Percentiles rank a stretch among this genome's conserved stretches.
phyloP scores from a whole-genome alignment of 345 rosid genomes.

The Erucastrum elatum region DNA sequence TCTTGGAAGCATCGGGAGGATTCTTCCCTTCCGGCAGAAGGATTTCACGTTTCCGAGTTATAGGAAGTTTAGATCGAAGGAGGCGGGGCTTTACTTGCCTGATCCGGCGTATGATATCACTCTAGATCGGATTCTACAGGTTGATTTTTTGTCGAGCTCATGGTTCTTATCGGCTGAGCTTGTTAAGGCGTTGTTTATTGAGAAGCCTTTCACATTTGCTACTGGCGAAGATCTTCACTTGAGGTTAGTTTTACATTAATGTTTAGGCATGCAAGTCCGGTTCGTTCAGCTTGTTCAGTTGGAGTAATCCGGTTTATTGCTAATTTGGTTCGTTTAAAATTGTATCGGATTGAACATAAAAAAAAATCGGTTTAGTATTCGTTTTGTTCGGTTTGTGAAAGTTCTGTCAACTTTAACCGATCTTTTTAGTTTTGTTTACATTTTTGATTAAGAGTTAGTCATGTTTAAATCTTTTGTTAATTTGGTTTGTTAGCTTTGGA shows the following conservation, averaged over 20 bases:
- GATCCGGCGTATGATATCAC: slow-evolving; percentile 97
- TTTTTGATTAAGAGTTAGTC: no score
- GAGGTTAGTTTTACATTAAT: slow-evolving; percentile 47
- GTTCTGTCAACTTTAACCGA: not conserved
- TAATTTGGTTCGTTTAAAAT: not conserved
- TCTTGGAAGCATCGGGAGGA: slow-evolving; percentile 91
- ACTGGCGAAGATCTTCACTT: slow-evolving; percentile 99
- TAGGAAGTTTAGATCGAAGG: slow-evolving; percentile 83
- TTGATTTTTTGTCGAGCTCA: slow-evolving; percentile 94
- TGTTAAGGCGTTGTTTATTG: slow-evolving; percentile 82
- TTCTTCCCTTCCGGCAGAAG: slow-evolving; percentile 89
- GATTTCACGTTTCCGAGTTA: slow-evolving; percentile 98
- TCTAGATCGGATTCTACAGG: slow-evolving; percentile 76
- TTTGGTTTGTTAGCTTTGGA: no score
- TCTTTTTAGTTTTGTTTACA: not conserved
- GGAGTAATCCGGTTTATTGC: not conserved
- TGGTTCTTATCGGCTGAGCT: slow-evolving; percentile 98
- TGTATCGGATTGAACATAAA: not conserved
- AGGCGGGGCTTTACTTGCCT: slow-evolving; percentile 94
- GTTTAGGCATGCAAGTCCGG: not conserved
- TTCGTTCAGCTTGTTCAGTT: not conserved
- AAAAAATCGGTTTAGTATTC: not conserved
- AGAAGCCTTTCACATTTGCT: slow-evolving; percentile 82
- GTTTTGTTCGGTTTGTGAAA: not conserved
- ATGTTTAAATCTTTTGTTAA: no score